Evolutionary conservation across 2,329 filamentous ascomycete genomes (phyloP), one percentile per base, ranked within the genome.

Genomic region (Penicillium vulpinum): DNA sequence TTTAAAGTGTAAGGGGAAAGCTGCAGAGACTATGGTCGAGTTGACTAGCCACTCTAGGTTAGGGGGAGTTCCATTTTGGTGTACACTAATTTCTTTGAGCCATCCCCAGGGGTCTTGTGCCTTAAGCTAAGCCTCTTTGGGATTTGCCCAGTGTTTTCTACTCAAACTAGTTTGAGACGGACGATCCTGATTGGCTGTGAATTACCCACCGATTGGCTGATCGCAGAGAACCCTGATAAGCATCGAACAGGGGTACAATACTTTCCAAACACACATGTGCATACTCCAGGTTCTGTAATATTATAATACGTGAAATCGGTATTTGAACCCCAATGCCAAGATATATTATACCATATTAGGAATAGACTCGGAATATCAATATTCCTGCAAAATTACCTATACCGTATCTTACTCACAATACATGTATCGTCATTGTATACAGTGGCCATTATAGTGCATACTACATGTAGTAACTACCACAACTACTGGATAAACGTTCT

Each of bases 1-100:
- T 51, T 38, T 35, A 9, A 31, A 43, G 56, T 33, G 62, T 57
- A 62, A 65, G 62, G 63, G 62, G 60, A 64, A 53, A 36, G 41
- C 51, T 56, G 61, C 50, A 43, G 57, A 56, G 43, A 52, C 55
- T 59, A 38, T 61, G 60, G 39, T 51, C 43, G 15, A 35, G 21
- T 49, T 49, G 11, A 7, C 22, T 58, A 62, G 53, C 56, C 53
- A 8, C 16, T 45, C 24, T 40, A 8, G 33, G 51, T 49, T 57
- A 58, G 59, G 18, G n/a, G 13, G n/a, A n/a, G 21, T 16, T 35
- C 53, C 54, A 10, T 26, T 40, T 28, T 31, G 11, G 36, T 15
- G 26, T 38, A 28, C 11, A 40, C 59, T 58, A 49, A 36, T 60
- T 45, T 3, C 0, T 31, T 58, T 28, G 1, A 45, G 57, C 6